A percentile compares a stretch with the other conserved stretches of the same genome.
Conservation (phyloP, 768 basidiomycete species). For the Tylopilus sp. region DNA sequence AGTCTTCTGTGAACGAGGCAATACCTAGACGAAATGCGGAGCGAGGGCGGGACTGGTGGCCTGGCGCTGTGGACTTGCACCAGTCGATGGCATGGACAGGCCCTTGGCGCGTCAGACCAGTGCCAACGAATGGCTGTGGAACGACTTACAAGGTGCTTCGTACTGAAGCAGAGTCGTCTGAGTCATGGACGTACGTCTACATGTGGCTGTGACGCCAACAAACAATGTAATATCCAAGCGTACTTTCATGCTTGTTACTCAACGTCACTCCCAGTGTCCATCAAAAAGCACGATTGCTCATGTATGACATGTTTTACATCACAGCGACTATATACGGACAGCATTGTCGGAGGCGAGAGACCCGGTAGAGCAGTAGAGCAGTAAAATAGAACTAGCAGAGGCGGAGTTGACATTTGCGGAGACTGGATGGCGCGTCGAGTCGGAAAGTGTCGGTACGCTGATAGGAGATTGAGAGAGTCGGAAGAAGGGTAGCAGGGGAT, state of each 20-base stretch:
- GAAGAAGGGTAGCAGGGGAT: constrained; percentile 1
- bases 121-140: background rate
- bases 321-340: constrained; percentile 29
- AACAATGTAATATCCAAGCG: background rate
- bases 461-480: constrained; percentile 12
- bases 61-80: constrained; percentile 78
- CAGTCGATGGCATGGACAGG: constrained; percentile 84
- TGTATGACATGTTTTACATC: constrained; percentile 24
- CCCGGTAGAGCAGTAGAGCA: constrained; percentile 22
- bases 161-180: constrained; percentile 75
- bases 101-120: constrained; percentile 47
- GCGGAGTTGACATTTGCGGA: constrained; percentile 17
- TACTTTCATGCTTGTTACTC: background rate
- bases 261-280: background rate
- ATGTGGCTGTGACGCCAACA: constrained; percentile 23
- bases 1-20: constrained; percentile 83
- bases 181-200: constrained; percentile 42
- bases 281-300: constrained; percentile 12
- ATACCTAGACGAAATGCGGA: constrained; percentile 83
- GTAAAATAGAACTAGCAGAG: constrained; percentile 16
- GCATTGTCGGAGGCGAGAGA: constrained; percentile 18
- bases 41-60: constrained; percentile 67
- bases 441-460: constrained; percentile 17
- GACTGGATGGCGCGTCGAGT: constrained; percentile 21
- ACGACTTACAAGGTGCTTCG: constrained; percentile 76